Base-by-base conservation (phyloP, 129 eudicot species). In the Saposhnikovia divaricata region DNA sequence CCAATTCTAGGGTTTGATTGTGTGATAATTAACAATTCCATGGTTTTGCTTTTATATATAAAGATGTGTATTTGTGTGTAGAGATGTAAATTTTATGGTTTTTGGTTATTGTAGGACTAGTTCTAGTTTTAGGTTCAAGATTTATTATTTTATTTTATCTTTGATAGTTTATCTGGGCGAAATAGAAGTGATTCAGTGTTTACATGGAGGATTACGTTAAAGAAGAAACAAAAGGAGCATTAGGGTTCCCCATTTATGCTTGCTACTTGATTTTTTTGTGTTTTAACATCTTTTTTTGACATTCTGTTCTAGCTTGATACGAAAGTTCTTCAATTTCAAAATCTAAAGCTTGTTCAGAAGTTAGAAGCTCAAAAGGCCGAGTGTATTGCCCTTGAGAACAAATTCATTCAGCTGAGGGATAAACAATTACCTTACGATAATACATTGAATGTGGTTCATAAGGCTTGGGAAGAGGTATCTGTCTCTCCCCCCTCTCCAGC, bases 281-380 rank as follows among this genome's bases (percentile, higher is more conserved):
- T 28, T 37, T 40, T 40, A 44, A 23, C 50, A 25, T 46, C 18
- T 78, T 66, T 55, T 75, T 79, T 43, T 76, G 34, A 40, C 23
- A 48, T 43, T 19, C 72, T 77, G 61, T 16, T 84, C 25, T 85
- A 94, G 98, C 92, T 94, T 69, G 97, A 94, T 83, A 87, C 96
- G 10, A 88, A 91, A 50, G 98, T 94, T 28, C 98, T 94, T 77
- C 90, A 89, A 76, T 92, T 87, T 82, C 97, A 94, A 87, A 94
- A 94, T 80, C 92, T 91, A 79, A 94, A 91, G 84, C 93, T 94
- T 74, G 44, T 83, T 72, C 98, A 90, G 84, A 94, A 91, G 87
- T 72, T 94, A 80, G 97, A 94, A 86, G 90, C 91, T 61, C 97
- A 91, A 81, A 94, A 89, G 80, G 84, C 83, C 34, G 98, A 94